Evolutionary conservation across 257 asterid species (phyloP).

Genomic region (Lycium ferocissimum): DNA sequence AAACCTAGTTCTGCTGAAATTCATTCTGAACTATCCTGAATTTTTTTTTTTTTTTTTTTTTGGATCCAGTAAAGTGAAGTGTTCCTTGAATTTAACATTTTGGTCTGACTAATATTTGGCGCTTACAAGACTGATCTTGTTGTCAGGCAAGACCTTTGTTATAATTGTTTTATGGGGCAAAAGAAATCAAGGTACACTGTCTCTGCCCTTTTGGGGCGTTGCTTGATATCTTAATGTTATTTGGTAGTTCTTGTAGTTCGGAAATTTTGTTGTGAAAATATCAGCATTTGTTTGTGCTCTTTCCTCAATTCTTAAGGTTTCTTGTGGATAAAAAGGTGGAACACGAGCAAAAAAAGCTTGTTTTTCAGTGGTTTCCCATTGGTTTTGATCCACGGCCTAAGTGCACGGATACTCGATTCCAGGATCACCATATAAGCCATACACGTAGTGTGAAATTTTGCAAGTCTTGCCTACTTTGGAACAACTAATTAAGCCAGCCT

Average conservation of each 20-base stretch:
- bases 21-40: background rate
- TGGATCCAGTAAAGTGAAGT: constrained; percentile 32
- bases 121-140: constrained; percentile 8
- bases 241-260: background rate
- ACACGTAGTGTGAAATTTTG: background rate
- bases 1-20: constrained; percentile 46
- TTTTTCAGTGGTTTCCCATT: background rate
- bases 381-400: background rate
- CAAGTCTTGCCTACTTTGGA: background rate
- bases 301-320: background rate
- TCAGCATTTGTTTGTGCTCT: background rate
- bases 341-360: background rate
- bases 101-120: background rate
- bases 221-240: constrained; percentile 11
- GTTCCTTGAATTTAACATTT: constrained; percentile 16
- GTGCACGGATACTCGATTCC: background rate
- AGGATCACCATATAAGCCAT: background rate
- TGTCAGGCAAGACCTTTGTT: background rate
- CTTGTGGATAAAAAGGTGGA: background rate
- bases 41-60: constrained; percentile 23
- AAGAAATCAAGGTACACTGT: background rate
- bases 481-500: background rate
- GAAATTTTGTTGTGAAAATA: constrained; percentile 13
- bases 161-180: background rate
- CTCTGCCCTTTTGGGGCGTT: background rate